Evolutionary conservation across 768 basidiomycete species (phyloP), one percentile per base, ranked within the genome.

Genomic region (Cyclocybe cylindracea): DNA sequence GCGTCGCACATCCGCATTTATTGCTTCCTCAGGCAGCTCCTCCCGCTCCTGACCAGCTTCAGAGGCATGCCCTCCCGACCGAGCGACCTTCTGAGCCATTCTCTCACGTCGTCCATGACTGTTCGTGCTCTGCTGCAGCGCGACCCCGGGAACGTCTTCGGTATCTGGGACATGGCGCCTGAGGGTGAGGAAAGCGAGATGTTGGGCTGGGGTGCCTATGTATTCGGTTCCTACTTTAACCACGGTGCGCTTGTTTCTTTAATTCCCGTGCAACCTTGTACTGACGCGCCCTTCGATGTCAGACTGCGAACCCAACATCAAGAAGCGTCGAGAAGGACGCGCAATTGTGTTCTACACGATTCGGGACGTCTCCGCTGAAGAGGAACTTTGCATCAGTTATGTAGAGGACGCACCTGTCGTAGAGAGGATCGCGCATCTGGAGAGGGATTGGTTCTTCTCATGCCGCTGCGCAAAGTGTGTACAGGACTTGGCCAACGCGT

Each of bases 141-240:
- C 10, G 85, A 87, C 53, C 76, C 78, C 18, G 85, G 85, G 16
- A 87, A 87, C 55, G 77, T 82, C 7, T 87, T 88, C 53, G 86
- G 86, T 11, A 77, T 88, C 41, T 87, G 82, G 82, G 84, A 87
- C 53, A 78, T 63, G 68, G 72, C 66, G 31, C 65, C 65, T 49
- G 67, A 69, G 53, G 73, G 71, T 14, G 78, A 74, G 42, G 80
- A 78, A 36, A 73, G 73, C 44, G 83, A 84, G 65, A 82, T 86
- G 84, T 61, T 86, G 14, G 85, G 85, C 18, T 88, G 83, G 78
- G 82, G 77, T 4, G 71, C 85, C 55, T 87, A 83, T 65, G 65
- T 78, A 5, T 77, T 75, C 44, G 83, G 78, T 1, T 84, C 84
- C 14, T 86, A 82, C 66, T 88, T 87, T 61, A 88, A 88, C 56